phyloP scores from a whole-genome alignment of 2,329 filamentous ascomycete genomes.

The Calonectria ilicicola region DNA sequence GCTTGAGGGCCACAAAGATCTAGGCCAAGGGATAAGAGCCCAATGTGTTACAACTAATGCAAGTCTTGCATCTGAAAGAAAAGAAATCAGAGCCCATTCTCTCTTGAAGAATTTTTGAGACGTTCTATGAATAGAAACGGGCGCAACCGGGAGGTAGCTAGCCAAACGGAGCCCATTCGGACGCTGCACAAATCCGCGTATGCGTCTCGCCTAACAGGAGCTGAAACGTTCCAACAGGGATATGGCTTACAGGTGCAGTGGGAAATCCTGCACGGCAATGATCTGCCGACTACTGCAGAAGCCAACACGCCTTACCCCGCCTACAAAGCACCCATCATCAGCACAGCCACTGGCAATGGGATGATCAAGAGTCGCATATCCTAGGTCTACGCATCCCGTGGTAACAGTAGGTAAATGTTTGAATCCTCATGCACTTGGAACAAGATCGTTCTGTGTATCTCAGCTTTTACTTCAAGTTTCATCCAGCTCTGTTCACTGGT shows the following conservation, averaged over 20 bases:
- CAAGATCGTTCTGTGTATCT: too few relatives aligned
- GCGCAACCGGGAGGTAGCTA: background rate
- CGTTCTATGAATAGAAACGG: background rate
- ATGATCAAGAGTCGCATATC: background rate
- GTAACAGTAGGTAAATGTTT: background rate
- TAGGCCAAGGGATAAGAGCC: background rate
- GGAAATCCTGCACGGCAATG: background rate
- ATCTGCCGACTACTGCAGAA: background rate
- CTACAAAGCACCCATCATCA: background rate
- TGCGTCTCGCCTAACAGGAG: background rate
- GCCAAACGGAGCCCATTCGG: background rate
- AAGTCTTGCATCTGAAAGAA: too few relatives aligned
- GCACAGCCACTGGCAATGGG: background rate
- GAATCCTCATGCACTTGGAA: background rate
- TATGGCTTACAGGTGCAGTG: background rate
- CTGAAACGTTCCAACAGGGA: background rate
- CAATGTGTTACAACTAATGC: too few relatives aligned
- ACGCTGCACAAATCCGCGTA: background rate
- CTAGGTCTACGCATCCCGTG: background rate
- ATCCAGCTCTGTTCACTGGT: too few relatives aligned
- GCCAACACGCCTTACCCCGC: background rate
- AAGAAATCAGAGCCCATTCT: background rate
- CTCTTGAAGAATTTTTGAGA: background rate
- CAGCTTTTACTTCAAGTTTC: too few relatives aligned
- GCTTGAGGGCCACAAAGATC: too few relatives aligned